phyloP scores from a whole-genome alignment of 225 moss, liverwort and hornwort species.

The Pseudisothecium myosuroides region DNA sequence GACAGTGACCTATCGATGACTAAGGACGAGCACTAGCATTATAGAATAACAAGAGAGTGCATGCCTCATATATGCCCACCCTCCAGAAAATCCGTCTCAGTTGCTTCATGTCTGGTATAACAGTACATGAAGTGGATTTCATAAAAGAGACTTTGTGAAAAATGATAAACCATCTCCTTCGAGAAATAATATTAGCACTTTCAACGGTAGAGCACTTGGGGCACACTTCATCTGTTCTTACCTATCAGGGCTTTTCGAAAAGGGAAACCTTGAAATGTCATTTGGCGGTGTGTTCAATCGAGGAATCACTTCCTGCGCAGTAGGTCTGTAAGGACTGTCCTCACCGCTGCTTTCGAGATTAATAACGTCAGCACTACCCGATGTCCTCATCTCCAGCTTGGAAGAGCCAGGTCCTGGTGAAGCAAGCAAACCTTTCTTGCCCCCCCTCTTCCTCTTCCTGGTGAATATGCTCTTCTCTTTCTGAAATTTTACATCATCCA shows the following conservation, averaged over 20 bases:
- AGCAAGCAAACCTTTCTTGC: slow-evolving; percentile 1
- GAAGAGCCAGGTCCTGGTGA: slow-evolving; percentile 6
- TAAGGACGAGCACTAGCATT: not conserved
- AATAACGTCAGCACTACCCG: slow-evolving; percentile 6
- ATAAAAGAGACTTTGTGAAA: not conserved
- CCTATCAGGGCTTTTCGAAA: not conserved
- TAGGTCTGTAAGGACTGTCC: slow-evolving; percentile 2
- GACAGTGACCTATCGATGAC: not conserved
- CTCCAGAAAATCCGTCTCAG: not conserved
- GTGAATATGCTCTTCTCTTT: not conserved
- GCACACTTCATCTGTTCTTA: not conserved
- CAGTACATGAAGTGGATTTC: not conserved
- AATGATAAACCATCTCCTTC: not conserved
- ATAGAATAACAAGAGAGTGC: not conserved
- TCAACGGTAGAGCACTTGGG: not conserved
- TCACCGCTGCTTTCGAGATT: slow-evolving; percentile 31
- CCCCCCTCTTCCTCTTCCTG: slow-evolving; percentile 17
- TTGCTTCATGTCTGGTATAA: not conserved
- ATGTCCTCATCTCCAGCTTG: slow-evolving; percentile 1
- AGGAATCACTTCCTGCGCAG: not conserved
- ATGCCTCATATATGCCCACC: not conserved
- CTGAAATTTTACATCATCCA: slow-evolving; percentile 3
- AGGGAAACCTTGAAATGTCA: not conserved
- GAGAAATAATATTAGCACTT: not conserved
- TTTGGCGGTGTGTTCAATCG: slow-evolving; percentile 6